Evolutionary conservation across 179 eudicot species (phyloP), one percentile per base, ranked within the genome.

Genomic region (Beta macrorhiza): DNA sequence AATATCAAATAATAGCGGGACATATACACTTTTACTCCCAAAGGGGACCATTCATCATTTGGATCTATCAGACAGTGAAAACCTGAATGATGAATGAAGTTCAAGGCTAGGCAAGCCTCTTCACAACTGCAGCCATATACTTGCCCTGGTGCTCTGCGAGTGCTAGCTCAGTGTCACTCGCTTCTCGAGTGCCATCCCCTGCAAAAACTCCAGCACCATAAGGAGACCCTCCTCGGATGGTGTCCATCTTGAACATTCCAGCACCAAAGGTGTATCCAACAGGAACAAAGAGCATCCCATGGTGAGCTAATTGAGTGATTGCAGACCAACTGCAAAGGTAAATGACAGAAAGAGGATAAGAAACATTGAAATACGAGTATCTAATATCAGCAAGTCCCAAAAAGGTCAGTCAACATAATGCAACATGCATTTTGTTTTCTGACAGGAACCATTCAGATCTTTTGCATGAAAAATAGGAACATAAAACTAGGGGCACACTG

Each of bases 251-350:
- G 84, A 93, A 93, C 97, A 93, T 93, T 9, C 94, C 97, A 0
- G 93, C 93, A 59, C 97, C 97, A 78, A 91, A 93, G 29, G 96
- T 93, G 83, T 91, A 93, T 17, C 97, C 97, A 45, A 92, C 82
- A 13, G 97, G 97, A 80, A 93, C 96, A 80, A 85, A 93, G 10
- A 93, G 85, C 97, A 93, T 92, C 3, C 97, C 97, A 22, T 93
- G 97, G 84, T 93, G 97, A 19, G 89, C 93, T 79, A 93, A 65
- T 82, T 93, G 97, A 1, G 97, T 91, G 55, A 93, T 90, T n/a
- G 97, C 96, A 19, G 97, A 92, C 93, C 93, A 93, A 63, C 97
- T 93, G 88, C 90, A 89, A 74, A 58, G 8, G 81, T 16, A 25
- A 2, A 59, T 1, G 17, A 52, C 72, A 84, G 42, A 74, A 73